A percentile compares a stretch with the other conserved stretches of the same genome.
phyloP scores from a whole-genome alignment of 176 grass and related monocot species.

The Oryza brachyantha region DNA sequence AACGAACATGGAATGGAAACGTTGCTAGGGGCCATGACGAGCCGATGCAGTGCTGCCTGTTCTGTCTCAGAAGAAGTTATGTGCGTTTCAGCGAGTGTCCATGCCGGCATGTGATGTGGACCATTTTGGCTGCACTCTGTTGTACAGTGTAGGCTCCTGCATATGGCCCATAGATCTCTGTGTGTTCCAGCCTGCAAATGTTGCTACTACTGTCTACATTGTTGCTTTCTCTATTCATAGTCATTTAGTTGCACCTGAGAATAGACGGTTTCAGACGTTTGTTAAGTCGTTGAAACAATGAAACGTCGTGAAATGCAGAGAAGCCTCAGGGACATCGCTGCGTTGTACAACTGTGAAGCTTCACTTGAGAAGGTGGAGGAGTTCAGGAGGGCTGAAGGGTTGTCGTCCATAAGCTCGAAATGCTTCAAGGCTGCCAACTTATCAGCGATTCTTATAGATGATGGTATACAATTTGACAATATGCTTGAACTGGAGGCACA shows the following conservation, averaged over 20 bases:
- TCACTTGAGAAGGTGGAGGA: conserved; percentile 65
- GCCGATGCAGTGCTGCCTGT: background rate
- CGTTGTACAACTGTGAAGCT: conserved; percentile 61
- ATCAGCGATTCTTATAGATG: conserved; percentile 71
- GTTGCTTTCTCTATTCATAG: background rate
- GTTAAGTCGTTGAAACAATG: conserved; percentile 4
- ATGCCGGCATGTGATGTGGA: conserved; percentile 30
- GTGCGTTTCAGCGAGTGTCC: conserved; percentile 16
- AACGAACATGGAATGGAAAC: conserved; percentile 8
- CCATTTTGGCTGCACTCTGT: background rate
- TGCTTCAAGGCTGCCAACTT: conserved; percentile 87
- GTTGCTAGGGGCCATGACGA: conserved; percentile 6
- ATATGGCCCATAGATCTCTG: background rate
- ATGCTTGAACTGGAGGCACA: conserved; percentile 71
- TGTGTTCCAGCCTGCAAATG: background rate
- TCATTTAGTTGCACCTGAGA: conserved; percentile 2
- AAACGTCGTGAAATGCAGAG: conserved; percentile 53
- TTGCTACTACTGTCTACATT: background rate
- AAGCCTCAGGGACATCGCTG: conserved; percentile 83
- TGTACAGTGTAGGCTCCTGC: background rate
- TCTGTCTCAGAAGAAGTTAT: background rate
- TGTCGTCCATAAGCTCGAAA: conserved; percentile 60
- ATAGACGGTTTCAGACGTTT: conserved; percentile 2
- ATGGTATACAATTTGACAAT: conserved; percentile 76
- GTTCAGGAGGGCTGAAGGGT: conserved; percentile 58